Evolutionary conservation across 352 stramenopile species (phyloP).

Genomic region (Pythium oligandrum): DNA sequence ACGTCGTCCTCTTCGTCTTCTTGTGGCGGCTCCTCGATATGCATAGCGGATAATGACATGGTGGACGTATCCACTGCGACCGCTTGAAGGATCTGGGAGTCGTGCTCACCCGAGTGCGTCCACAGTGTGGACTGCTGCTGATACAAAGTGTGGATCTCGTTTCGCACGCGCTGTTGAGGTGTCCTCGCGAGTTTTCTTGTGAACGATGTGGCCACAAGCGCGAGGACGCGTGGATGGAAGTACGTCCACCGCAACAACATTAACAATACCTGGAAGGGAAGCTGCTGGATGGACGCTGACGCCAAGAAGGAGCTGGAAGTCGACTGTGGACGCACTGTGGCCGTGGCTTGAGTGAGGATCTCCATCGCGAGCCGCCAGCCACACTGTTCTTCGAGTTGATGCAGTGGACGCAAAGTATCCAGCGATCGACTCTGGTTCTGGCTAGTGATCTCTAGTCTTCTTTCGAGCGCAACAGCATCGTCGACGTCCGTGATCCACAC

Average conservation of each 20-base stretch:
- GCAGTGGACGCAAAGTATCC: conserved; percentile 19
- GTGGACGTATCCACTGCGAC: too few species aligned
- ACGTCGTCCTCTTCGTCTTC: not conserved
- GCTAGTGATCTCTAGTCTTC: too few species aligned
- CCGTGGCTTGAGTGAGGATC: conserved; percentile 16
- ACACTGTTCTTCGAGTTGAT: conserved; percentile 29
- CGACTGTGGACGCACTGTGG: not conserved
- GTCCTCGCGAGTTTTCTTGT: conserved; percentile 42
- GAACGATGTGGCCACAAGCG: conserved; percentile 34
- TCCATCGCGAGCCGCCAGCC: conserved; percentile 48
- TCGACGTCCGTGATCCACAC: too few species aligned
- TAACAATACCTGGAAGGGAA: conserved; percentile 68
- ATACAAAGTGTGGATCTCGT: conserved; percentile 30
- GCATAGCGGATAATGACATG: too few species aligned
- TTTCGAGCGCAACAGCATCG: too few species aligned
- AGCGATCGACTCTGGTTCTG: too few species aligned
- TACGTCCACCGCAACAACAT: conserved; percentile 68
- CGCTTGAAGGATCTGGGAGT: not conserved
- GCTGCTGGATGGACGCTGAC: conserved; percentile 23
- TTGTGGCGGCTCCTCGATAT: too few species aligned
- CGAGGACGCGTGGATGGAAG: conserved; percentile 49
- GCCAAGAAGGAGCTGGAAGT: conserved; percentile 24
- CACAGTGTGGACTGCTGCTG: conserved; percentile 25
- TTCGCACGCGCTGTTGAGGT: conserved; percentile 33
- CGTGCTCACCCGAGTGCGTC: conserved; percentile 5